Conservation (phyloP, 2,329 filamentous ascomycete genomes). For the Xylariales sp. region DNA sequence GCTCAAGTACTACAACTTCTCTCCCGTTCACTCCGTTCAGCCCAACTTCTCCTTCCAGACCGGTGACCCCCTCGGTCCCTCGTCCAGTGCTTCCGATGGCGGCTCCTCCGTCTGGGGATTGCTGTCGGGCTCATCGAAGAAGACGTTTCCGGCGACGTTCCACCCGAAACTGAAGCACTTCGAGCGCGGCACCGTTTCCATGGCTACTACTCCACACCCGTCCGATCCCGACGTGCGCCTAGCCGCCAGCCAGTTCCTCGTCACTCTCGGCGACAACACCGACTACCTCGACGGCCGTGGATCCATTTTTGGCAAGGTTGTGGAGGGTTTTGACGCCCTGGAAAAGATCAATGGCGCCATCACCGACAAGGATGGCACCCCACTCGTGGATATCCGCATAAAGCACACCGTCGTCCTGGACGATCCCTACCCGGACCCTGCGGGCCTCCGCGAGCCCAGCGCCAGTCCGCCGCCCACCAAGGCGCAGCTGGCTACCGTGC, state of each 20-base stretch:
- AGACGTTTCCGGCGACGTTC: constrained; percentile 79
- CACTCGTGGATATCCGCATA: constrained; percentile 90
- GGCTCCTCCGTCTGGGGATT: constrained; percentile 91
- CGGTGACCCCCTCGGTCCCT: constrained; percentile 86
- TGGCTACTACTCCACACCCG: constrained; percentile 82
- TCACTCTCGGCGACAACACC: constrained; percentile 84
- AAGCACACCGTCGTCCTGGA: constrained; percentile 90
- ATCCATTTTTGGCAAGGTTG: constrained; percentile 92
- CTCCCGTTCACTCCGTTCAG: constrained; percentile 86
- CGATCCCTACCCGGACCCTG: constrained; percentile 83
- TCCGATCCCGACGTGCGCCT: constrained; percentile 76
- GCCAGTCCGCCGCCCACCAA: constrained; percentile 77
- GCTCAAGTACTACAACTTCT: constrained; percentile 98
- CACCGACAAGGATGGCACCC: constrained; percentile 78
- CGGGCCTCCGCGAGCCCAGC: constrained; percentile 70
- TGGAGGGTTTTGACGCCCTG: constrained; percentile 89
- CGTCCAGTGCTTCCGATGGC: constrained; percentile 81
- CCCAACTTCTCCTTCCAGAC: constrained; percentile 96
- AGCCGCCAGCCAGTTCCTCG: constrained; percentile 87
- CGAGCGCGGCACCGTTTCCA: constrained; percentile 89
- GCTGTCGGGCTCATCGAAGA: constrained; percentile 63
- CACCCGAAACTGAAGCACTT: constrained; percentile 83
- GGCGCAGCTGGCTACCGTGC: constrained; percentile 83
- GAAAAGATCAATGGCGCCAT: constrained; percentile 93
- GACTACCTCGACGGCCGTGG: constrained; percentile 90